Base-by-base conservation (phyloP, 73 alveolate genomes). In the Effrenium voratum region DNA sequence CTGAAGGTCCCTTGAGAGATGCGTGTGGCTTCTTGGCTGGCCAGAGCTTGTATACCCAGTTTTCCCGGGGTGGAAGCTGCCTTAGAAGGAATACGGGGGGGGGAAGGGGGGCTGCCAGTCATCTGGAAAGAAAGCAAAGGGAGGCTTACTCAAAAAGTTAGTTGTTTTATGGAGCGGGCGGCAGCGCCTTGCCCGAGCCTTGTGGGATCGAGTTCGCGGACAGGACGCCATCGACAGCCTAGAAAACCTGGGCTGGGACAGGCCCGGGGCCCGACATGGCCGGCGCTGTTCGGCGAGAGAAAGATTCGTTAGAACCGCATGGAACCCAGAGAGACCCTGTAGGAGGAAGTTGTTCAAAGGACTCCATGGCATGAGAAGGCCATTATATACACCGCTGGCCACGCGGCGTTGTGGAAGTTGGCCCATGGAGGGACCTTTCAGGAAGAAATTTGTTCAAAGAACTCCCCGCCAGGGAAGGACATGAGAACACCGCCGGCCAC, bases 241-340 rank as follows among this genome's bases (percentile, higher is more conserved):
- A 85, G 95, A 87, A 38, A 87, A 87, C 84, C 85, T 87, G 45
- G 95, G 95, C 12, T 87, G 95, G 95, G 95, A 87, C 70, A 87
- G 95, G 95, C 84, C 75, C 6, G n/a, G n/a, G n/a, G n/a, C n/a
- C n/a, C n/a, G n/a, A n/a, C n/a, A n/a, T n/a, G n/a, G n/a, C n/a
- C n/a, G n/a, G n/a, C n/a, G n/a, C n/a, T n/a, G n/a, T n/a, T n/a
- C 40, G 47, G 66, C 80, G n/a, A 12, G 77, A 22, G 41, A 13
- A 15, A 68, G 26, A 68, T 22, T 0, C 16, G 24, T 28, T 34
- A 4, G 38, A 13, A 63, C 38, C 10, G 38, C 76, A 13, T 52
- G 63, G 26, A 52, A 52, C 26, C 8, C 8, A 12, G 26, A 52
- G 8, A 19, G 19, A 52, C 19, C 63, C 8, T 52, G 81, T 3